Evolutionary conservation across 2,329 filamentous ascomycete genomes (phyloP).

Genomic region (Fusarium chuoi): DNA sequence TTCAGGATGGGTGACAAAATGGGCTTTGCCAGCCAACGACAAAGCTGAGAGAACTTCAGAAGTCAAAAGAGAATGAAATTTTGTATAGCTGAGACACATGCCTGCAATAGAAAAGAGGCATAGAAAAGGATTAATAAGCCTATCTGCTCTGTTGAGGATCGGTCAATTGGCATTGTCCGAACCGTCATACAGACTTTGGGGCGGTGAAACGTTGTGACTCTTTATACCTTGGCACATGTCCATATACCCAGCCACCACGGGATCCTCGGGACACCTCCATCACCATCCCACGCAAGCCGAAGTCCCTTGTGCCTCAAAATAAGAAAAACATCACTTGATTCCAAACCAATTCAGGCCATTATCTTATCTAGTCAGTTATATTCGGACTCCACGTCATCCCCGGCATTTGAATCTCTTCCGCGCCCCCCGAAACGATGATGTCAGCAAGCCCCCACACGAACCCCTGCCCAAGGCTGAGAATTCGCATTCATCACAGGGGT

Average conservation of each 20-base stretch:
- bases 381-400: neutral
- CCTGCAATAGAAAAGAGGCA: neutral
- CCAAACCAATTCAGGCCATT: neutral
- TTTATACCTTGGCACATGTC: neutral
- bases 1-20: conserved; percentile 26
- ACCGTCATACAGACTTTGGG: neutral
- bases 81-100: neutral
- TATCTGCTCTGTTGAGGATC: neutral
- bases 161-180: neutral
- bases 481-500: neutral
- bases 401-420: neutral
- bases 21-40: conserved; percentile 24
- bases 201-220: neutral
- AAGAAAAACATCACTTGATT: neutral
- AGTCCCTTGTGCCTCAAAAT: neutral
- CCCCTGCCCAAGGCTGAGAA: conserved; percentile 4
- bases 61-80: neutral
- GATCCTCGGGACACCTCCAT: neutral
- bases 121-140: neutral
- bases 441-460: conserved; percentile 14
- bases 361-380: neutral
- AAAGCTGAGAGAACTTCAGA: neutral
- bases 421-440: neutral
- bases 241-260: neutral
- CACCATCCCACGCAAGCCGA: neutral